Percentiles rank a stretch among this genome's conserved stretches.
These are phyloP conservation scores for Metschnikowia koreensis DNA, from an alignment of 805 yeast species.

Conservation along the genomic window DNA sequence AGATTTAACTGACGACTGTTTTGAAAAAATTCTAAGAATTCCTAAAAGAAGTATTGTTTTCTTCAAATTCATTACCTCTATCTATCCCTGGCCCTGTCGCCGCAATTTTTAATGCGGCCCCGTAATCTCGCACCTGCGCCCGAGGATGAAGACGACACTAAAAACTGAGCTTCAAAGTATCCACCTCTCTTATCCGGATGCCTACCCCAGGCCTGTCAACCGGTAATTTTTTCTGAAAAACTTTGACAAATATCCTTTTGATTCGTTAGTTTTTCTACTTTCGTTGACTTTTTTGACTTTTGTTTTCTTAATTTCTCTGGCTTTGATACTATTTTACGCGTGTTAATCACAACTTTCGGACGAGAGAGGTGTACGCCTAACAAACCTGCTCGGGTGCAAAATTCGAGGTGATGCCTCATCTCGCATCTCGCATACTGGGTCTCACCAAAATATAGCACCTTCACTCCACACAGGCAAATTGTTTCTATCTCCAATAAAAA, in stretches of 20 bases:
- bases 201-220: neutral
- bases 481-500: constrained; percentile 3
- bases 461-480: neutral
- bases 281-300: no score
- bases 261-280: no score
- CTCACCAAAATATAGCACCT: neutral
- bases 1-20: no score
- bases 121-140: neutral
- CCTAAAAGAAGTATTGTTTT: no score
- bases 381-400: neutral
- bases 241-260: no score
- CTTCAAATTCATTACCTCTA: no score
- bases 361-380: neutral
- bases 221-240: neutral
- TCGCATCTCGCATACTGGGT: neutral
- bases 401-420: neutral
- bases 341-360: neutral
- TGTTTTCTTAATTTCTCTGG: no score
- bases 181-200: neutral
- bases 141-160: no score
- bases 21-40: no score
- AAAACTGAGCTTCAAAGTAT: neutral
- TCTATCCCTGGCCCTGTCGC: no score
- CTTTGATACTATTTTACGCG: no score
- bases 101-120: neutral